Conservation (phyloP, 2,329 filamentous ascomycete genomes). For the Alternaria panax region DNA sequence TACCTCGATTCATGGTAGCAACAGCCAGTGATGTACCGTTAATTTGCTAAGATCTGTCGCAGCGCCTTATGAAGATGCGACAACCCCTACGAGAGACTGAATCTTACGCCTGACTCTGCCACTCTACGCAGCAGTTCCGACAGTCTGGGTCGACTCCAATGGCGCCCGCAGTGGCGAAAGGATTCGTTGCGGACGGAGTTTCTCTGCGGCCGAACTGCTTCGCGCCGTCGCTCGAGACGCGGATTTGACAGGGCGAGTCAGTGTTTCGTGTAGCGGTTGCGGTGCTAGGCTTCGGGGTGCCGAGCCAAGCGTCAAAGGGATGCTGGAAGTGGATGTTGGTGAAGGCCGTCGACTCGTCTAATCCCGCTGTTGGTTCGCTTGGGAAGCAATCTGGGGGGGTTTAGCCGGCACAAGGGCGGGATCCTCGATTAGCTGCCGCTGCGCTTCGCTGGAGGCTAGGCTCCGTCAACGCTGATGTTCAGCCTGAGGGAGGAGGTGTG, state of each 20-base stretch:
- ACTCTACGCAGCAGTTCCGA: conserved; percentile 32
- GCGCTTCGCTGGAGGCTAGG: conserved; percentile 37
- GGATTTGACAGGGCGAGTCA: conserved; percentile 18
- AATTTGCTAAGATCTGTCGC: conserved; percentile 30
- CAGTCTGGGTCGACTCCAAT: conserved; percentile 34
- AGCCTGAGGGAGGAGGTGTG: conserved; percentile 23
- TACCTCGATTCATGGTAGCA: conserved; percentile 51
- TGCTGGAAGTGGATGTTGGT: conserved; percentile 27
- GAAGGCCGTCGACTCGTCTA: conserved; percentile 32
- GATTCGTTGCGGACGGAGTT: conserved; percentile 33
- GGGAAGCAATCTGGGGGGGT: conserved; percentile 44
- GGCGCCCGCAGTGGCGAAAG: conserved; percentile 38
- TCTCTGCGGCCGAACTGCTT: conserved; percentile 18
- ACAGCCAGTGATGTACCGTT: conserved; percentile 29
- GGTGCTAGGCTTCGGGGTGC: conserved; percentile 21
- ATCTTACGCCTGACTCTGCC: conserved; percentile 37
- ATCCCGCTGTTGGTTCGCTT: conserved; percentile 49
- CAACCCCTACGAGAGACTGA: conserved; percentile 29
- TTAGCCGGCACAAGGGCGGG: conserved; percentile 48
- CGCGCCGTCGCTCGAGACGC: conserved; percentile 18
- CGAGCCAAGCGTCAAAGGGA: conserved; percentile 22
- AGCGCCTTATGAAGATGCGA: conserved; percentile 22
- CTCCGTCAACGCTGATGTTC: conserved; percentile 37
- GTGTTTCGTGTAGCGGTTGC: conserved; percentile 18
- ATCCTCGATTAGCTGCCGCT: conserved; percentile 50